These are phyloP conservation scores for Alternaria incomplexa DNA, from an alignment of 2,329 filamentous ascomycete species.

Conservation along the genomic window DNA sequence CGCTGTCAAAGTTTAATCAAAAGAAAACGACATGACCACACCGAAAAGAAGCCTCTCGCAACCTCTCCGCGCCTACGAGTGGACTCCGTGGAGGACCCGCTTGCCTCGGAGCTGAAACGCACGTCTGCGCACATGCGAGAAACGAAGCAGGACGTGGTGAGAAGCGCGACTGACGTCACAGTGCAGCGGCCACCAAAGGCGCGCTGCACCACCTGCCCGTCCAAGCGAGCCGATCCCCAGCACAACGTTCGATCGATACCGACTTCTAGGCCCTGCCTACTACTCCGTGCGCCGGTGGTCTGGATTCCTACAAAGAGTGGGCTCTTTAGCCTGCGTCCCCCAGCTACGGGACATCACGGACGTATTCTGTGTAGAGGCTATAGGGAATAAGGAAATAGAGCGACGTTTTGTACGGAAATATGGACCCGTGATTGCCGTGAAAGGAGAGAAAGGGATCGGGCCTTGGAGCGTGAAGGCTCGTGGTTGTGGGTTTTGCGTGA, in stretches of 20 bases:
- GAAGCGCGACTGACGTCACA: conserved; percentile 17
- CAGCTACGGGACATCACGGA: neutral
- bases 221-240: conserved; percentile 12
- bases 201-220: conserved; percentile 3
- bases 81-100: neutral
- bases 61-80: neutral
- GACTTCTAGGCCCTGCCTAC: neutral
- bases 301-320: neutral
- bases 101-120: neutral
- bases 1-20: neutral
- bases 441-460: neutral
- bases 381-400: conserved; percentile 4
- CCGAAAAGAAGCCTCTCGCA: neutral
- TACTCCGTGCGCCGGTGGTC: neutral
- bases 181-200: conserved; percentile 17
- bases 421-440: conserved; percentile 1
- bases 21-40: neutral
- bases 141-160: neutral
- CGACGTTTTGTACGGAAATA: neutral
- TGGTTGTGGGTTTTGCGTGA: neutral
- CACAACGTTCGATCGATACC: conserved; percentile 15
- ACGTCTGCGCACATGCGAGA: neutral
- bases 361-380: neutral
- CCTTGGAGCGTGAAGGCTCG: neutral
- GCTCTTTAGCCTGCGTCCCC: neutral